Evolutionary conservation across 148 eudicot genomes (phyloP), one percentile per base, ranked within the genome.

Genomic region (Chenopodium berlandieri): DNA sequence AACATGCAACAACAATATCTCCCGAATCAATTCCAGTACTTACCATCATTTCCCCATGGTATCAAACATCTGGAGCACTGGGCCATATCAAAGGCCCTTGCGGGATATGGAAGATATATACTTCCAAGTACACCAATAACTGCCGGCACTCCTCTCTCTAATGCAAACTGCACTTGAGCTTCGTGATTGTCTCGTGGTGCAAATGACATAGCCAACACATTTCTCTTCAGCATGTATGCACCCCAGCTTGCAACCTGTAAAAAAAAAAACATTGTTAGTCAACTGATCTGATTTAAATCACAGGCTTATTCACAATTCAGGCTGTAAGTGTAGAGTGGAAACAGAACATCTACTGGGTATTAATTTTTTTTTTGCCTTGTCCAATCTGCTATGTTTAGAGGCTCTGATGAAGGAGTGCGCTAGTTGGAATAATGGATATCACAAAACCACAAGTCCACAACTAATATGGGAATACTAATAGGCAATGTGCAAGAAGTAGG

Each of bases 141-240:
- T 83, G 97, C 97, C n/a, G 94, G 97, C 30, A 93, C 94, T 75
- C 97, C 97, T 76, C 97, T 84, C 85, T 93, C 97, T 50, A 91
- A 77, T 67, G 97, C 94, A 89, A 93, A 93, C 81, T 93, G 97
- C 75, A 93, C 97, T 78, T 93, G 97, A 52, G 97, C 93, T 87
- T 91, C 97, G 74, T 93, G 94, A 78, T 89, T 88, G 83, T 93
- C 94, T 79, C 90, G 83, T 27, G 93, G 97, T 34, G 97, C 97
- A 87, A 93, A 91, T 75, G 97, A 93, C 94, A 93, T 90, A 47
- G 94, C 80, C 85, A 93, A 79, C 2, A 93, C 90, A 79, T 93
- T 90, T 82, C 88, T 87, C 74, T 90, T 90, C 82, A 91, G 81
- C 82, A 91, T 84, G 71, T 91, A 93, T 10, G 94, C 97, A 72